Evolutionary conservation across 495 filamentous ascomycete species (phyloP).

Genomic region (Tetracladium setigerum): DNA sequence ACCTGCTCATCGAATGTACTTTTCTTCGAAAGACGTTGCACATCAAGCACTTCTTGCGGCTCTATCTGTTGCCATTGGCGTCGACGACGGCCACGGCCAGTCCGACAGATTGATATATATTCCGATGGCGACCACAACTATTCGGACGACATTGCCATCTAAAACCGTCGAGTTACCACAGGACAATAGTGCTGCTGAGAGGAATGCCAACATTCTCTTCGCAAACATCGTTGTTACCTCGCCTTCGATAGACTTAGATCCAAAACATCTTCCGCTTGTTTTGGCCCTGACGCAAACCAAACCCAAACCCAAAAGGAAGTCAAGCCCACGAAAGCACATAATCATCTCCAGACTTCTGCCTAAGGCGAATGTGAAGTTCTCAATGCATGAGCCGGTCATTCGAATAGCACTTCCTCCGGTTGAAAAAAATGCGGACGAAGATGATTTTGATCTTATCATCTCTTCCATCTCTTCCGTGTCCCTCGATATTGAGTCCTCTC

Average conservation of each 20-base stretch:
- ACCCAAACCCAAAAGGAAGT: slow-evolving; percentile 38
- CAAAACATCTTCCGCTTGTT: slow-evolving; percentile 80
- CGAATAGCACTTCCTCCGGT: slow-evolving; percentile 74
- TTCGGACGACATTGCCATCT: slow-evolving; percentile 89
- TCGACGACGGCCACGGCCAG: slow-evolving; percentile 81
- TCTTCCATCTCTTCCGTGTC: slow-evolving; percentile 89
- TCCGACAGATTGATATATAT: slow-evolving; percentile 86
- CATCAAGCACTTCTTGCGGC: slow-evolving; percentile 92
- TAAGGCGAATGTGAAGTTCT: slow-evolving; percentile 91
- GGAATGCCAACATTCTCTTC: slow-evolving; percentile 93
- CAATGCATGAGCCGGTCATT: slow-evolving; percentile 90
- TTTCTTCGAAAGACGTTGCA: slow-evolving; percentile 83
- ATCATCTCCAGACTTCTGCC: slow-evolving; percentile 87
- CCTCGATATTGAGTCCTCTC: slow-evolving; percentile 86
- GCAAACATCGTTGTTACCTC: slow-evolving; percentile 95
- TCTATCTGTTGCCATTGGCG: slow-evolving; percentile 81
- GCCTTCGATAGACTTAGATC: slow-evolving; percentile 90
- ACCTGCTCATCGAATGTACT: slow-evolving; percentile 98
- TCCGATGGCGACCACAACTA: slow-evolving; percentile 95
- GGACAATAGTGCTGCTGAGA: slow-evolving; percentile 68
- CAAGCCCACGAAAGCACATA: slow-evolving; percentile 43
- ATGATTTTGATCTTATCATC: slow-evolving; percentile 90
- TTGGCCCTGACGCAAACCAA: slow-evolving; percentile 61
- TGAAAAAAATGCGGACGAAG: slow-evolving; percentile 52
- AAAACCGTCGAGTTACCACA: slow-evolving; percentile 81